Percentiles rank a stretch among this genome's conserved stretches.
Evolutionary conservation across 2,329 filamentous ascomycete species (phyloP).

Genomic region (Penicillium janthinellum): DNA sequence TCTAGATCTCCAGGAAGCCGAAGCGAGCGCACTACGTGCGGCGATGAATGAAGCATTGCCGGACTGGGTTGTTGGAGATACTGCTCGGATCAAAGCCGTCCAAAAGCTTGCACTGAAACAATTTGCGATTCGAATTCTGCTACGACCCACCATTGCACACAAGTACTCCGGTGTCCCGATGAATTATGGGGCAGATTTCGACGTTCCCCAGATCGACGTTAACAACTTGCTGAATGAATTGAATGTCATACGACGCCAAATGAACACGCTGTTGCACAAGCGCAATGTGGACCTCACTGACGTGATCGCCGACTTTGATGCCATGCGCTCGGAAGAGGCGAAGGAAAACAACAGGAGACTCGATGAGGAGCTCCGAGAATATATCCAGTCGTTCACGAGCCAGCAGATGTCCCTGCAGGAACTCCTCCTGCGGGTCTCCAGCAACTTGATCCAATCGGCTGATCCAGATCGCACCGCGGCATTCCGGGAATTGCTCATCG

Average conservation of each 20-base stretch:
- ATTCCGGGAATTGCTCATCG: constrained; percentile 39
- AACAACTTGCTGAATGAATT: constrained; percentile 38
- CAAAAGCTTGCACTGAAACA: constrained; percentile 43
- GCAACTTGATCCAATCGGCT: constrained; percentile 37
- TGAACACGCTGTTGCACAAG: constrained; percentile 33
- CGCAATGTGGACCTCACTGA: constrained; percentile 34
- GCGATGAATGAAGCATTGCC: constrained; percentile 25
- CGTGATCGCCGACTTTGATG: constrained; percentile 31
- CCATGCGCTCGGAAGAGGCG: constrained; percentile 21
- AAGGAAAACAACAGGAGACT: constrained; percentile 25
- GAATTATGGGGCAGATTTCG: constrained; percentile 33
- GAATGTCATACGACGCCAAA: constrained; percentile 34
- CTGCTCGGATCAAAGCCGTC: constrained; percentile 40
- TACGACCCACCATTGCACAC: constrained; percentile 44
- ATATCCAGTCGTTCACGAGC: constrained; percentile 33
- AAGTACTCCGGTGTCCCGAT: constrained; percentile 39
- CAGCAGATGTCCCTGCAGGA: constrained; percentile 38
- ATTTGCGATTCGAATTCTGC: constrained; percentile 42
- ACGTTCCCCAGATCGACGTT: constrained; percentile 34
- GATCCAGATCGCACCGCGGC: constrained; percentile 41
- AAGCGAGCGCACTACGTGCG: constrained; percentile 3
- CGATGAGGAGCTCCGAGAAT: constrained; percentile 32
- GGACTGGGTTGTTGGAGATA: constrained; percentile 33
- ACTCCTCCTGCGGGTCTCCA: constrained; percentile 38
- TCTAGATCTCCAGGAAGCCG: constrained; percentile 10